Evolutionary conservation across 108 stramenopile species (phyloP).

Genomic region (Mediolabrus comicus): DNA sequence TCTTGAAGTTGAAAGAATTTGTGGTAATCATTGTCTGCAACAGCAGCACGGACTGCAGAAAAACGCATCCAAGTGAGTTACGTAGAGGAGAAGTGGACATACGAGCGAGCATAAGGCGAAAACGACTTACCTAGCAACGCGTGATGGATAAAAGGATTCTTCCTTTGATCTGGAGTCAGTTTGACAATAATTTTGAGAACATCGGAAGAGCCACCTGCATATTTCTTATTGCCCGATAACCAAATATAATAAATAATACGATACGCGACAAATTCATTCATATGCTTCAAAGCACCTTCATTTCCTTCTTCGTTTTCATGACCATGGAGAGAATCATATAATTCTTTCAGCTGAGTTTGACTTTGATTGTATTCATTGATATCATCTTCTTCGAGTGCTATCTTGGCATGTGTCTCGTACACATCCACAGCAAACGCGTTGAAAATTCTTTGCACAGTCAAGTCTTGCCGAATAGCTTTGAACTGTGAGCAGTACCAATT

Average conservation of each 20-base stretch:
- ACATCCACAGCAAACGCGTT: slow-evolving; percentile 88
- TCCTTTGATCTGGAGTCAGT: slow-evolving; percentile 47
- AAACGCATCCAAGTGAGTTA: too few relatives aligned
- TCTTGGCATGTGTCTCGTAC: slow-evolving; percentile 94
- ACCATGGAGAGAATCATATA: slow-evolving; percentile 51
- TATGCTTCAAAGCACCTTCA: slow-evolving; percentile 44
- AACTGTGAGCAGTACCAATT: slow-evolving; percentile 92
- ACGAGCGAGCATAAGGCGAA: background rate
- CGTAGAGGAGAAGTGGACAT: too few relatives aligned
- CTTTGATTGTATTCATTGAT: slow-evolving; percentile 94
- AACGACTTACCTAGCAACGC: slow-evolving; percentile 44
- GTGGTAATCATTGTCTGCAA: slow-evolving; percentile 65
- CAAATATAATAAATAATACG: slow-evolving; percentile 80
- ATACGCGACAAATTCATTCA: slow-evolving; percentile 79
- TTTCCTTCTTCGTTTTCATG: slow-evolving; percentile 23
- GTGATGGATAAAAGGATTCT: slow-evolving; percentile 61
- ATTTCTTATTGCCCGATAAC: slow-evolving; percentile 64
- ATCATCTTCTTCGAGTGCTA: slow-evolving; percentile 89
- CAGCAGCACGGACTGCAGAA: slow-evolving; percentile 74
- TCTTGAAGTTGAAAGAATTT: slow-evolving; percentile 64
- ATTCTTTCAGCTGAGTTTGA: slow-evolving; percentile 88
- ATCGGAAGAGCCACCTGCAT: slow-evolving; percentile 66
- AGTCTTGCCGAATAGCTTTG: slow-evolving; percentile 94
- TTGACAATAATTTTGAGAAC: slow-evolving; percentile 64
- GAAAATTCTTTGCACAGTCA: slow-evolving; percentile 90